phyloP scores from a whole-genome alignment of 768 basidiomycete species.

The Pleurotus platypus region DNA sequence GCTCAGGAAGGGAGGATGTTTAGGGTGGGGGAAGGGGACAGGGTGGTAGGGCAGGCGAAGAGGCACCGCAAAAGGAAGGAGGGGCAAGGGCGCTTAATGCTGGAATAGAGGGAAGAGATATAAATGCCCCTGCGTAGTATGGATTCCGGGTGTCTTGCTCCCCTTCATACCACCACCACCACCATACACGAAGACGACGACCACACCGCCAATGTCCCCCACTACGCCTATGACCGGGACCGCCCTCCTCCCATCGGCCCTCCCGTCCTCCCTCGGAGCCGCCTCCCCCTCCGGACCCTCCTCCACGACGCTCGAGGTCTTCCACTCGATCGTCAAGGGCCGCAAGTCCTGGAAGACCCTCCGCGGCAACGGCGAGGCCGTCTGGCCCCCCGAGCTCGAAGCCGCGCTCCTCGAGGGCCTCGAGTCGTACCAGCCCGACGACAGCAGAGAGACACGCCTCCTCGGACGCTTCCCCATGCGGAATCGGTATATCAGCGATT shows the following conservation, averaged over 20 bases:
- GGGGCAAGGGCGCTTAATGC: too few species aligned
- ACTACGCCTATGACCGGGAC: too few species aligned
- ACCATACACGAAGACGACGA: not conserved
- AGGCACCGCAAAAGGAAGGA: too few species aligned
- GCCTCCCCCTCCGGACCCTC: too few species aligned
- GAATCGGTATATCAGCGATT: slow-evolving; percentile 78
- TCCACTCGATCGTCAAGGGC: slow-evolving; percentile 61
- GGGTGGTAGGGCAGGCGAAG: too few species aligned
- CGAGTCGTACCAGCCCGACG: slow-evolving; percentile 67
- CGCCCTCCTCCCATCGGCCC: too few species aligned
- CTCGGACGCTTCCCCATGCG: slow-evolving; percentile 76
- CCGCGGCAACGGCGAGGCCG: slow-evolving; percentile 61
- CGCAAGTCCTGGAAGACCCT: slow-evolving; percentile 77
- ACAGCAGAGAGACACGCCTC: slow-evolving; percentile 68
- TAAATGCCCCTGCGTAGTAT: too few species aligned
- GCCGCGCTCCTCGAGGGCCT: slow-evolving; percentile 77
- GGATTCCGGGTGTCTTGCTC: not conserved
- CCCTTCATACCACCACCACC: not conserved
- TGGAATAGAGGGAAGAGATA: too few species aligned
- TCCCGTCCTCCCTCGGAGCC: too few species aligned
- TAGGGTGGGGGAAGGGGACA: too few species aligned
- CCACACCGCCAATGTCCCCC: too few species aligned
- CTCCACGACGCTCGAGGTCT: slow-evolving; percentile 47
- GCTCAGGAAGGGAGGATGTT: too few species aligned
- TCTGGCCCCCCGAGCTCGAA: slow-evolving; percentile 80